Evolutionary conservation across 2,329 filamentous ascomycete species (phyloP).

Genomic region (Microsporum canis): DNA sequence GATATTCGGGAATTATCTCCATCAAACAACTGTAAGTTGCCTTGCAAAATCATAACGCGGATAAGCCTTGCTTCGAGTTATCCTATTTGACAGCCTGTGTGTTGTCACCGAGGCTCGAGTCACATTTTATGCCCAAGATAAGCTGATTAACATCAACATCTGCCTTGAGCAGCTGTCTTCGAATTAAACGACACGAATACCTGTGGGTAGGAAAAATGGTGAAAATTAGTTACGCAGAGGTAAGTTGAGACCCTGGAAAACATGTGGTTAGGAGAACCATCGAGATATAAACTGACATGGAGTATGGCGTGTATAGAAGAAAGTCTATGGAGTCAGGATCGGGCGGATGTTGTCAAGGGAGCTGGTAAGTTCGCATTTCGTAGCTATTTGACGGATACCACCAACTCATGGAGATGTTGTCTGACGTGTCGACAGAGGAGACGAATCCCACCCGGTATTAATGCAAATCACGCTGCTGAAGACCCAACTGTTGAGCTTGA

Average conservation of each 20-base stretch:
- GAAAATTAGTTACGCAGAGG: not conserved
- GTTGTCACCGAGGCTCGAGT: not conserved
- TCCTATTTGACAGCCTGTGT: not conserved
- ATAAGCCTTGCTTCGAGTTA: not conserved
- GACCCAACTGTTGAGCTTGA: constrained; percentile 36
- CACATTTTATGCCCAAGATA: not conserved
- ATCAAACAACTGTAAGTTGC: no score
- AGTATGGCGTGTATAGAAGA: constrained; percentile 25
- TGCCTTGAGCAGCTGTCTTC: not conserved
- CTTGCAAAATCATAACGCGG: no score
- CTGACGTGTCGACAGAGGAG: constrained; percentile 22
- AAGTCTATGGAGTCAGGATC: constrained; percentile 36
- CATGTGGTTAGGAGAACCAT: no score
- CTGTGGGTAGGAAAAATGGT: not conserved
- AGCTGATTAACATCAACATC: not conserved
- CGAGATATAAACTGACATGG: not conserved
- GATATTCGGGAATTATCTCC: no score
- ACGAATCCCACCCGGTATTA: constrained; percentile 22
- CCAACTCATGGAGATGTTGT: not conserved
- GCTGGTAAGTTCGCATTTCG: constrained; percentile 22
- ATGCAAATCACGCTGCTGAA: constrained; percentile 21
- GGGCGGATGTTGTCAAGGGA: constrained; percentile 37
- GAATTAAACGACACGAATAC: not conserved
- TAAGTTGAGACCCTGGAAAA: not conserved
- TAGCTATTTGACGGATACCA: not conserved